phyloP scores from a whole-genome alignment of 2,329 filamentous ascomycete species.

The Fusarium redolens region DNA sequence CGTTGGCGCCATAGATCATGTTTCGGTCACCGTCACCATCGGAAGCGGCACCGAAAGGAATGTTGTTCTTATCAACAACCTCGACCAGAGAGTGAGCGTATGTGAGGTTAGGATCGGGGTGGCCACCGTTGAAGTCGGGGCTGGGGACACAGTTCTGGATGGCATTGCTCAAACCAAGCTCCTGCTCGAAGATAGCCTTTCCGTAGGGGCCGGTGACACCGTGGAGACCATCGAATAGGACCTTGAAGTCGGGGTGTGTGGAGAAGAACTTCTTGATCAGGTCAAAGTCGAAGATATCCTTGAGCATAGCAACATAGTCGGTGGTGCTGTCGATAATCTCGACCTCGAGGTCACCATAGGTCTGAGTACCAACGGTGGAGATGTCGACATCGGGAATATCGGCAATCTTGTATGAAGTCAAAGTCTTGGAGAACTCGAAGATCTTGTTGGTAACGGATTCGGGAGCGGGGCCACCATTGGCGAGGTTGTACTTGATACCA shows the following conservation, averaged over 20 bases:
- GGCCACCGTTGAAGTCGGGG: slow-evolving; percentile 95
- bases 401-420: slow-evolving; percentile 92
- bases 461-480: slow-evolving; percentile 94
- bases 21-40: slow-evolving; percentile 98
- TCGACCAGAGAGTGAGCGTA: slow-evolving; percentile 96
- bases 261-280: slow-evolving; percentile 95
- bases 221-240: slow-evolving; percentile 93
- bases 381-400: slow-evolving; percentile 90
- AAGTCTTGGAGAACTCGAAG: slow-evolving; percentile 87
- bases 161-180: slow-evolving; percentile 81
- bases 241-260: slow-evolving; percentile 90
- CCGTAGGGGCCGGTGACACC: slow-evolving; percentile 97
- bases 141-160: slow-evolving; percentile 93
- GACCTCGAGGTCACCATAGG: slow-evolving; percentile 87
- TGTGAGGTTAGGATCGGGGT: slow-evolving; percentile 97
- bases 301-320: slow-evolving; percentile 95
- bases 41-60: slow-evolving; percentile 96
- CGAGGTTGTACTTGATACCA: slow-evolving; percentile 99
- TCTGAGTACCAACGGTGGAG: slow-evolving; percentile 81
- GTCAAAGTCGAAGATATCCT: slow-evolving; percentile 98
- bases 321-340: slow-evolving; percentile 93
- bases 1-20: slow-evolving; percentile 99
- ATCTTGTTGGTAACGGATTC: slow-evolving; percentile 99
- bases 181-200: slow-evolving; percentile 92
- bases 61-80: slow-evolving; percentile 87